Evolutionary conservation across 2,329 filamentous ascomycete species (phyloP).

Genomic region (Phyllosticta ampelicida): DNA sequence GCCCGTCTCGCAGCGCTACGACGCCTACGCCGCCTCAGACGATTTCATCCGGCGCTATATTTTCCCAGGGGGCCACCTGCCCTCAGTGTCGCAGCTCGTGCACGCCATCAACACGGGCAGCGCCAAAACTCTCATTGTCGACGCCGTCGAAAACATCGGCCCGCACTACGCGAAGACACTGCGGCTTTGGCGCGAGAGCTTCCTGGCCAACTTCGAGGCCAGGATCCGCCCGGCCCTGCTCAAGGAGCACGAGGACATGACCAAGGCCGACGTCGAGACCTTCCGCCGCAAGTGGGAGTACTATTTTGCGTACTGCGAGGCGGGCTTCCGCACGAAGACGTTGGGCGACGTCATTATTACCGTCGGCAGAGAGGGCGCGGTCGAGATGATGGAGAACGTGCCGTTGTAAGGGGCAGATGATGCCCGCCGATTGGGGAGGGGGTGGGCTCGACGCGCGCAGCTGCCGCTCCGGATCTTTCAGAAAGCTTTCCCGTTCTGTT

Average conservation of each 20-base stretch:
- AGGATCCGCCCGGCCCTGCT: conserved; percentile 51
- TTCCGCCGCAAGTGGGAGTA: conserved; percentile 68
- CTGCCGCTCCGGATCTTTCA: no score
- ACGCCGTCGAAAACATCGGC: conserved; percentile 60
- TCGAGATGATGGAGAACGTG: conserved; percentile 60
- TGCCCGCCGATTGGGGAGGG: no score
- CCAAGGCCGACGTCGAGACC: conserved; percentile 51
- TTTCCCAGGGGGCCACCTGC: conserved; percentile 64
- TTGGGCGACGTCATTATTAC: conserved; percentile 64
- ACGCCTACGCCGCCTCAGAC: conserved; percentile 53
- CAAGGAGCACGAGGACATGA: conserved; percentile 48
- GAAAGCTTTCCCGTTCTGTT: background rate
- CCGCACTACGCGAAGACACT: conserved; percentile 63
- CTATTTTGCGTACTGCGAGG: conserved; percentile 67
- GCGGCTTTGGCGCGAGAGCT: conserved; percentile 56
- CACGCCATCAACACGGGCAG: conserved; percentile 52
- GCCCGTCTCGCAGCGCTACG: conserved; percentile 39
- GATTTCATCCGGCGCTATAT: conserved; percentile 72
- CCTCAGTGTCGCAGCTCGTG: conserved; percentile 56
- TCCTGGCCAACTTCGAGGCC: conserved; percentile 50
- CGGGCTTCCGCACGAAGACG: conserved; percentile 61
- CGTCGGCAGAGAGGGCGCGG: conserved; percentile 52
- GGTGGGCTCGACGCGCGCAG: no score
- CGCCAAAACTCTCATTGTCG: conserved; percentile 51
- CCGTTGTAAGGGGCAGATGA: conserved; percentile 48